These are phyloP conservation scores for Hypoxylon sp. DNA, from an alignment of 2,329 filamentous ascomycete genomes.

Conservation along the genomic window DNA sequence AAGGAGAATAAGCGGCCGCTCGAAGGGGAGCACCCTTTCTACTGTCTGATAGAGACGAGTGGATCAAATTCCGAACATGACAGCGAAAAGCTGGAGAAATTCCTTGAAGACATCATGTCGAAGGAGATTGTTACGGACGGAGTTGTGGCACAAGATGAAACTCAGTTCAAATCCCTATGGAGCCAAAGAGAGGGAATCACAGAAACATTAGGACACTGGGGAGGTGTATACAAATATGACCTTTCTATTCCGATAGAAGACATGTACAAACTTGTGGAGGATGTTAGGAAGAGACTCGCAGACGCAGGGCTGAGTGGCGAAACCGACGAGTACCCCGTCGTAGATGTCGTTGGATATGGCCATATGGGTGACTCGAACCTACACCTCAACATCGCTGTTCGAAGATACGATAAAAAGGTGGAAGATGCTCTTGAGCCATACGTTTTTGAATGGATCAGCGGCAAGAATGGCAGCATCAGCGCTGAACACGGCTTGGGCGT, in stretches of 20 bases:
- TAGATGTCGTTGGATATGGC: constrained; percentile 94
- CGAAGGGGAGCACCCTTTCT: constrained; percentile 89
- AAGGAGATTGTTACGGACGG: constrained; percentile 90
- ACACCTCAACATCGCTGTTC: constrained; percentile 89
- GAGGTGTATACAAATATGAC: constrained; percentile 98
- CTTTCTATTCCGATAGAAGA: constrained; percentile 91
- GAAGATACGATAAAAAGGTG: constrained; percentile 87
- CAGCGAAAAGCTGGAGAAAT: constrained; percentile 88
- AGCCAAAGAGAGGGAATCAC: constrained; percentile 93
- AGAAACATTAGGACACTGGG: constrained; percentile 89
- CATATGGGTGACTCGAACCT: constrained; percentile 99
- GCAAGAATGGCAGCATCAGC: constrained; percentile 92
- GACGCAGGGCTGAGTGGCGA: constrained; percentile 84
- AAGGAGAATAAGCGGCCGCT: constrained; percentile 85
- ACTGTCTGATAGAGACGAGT: constrained; percentile 96
- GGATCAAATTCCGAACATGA: constrained; percentile 96
- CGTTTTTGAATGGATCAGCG: constrained; percentile 96
- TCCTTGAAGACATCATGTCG: constrained; percentile 92
- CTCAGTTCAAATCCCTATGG: constrained; percentile 89
- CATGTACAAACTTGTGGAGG: constrained; percentile 91
- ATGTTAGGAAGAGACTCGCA: constrained; percentile 80
- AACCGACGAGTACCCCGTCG: constrained; percentile 81
- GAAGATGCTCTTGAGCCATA: constrained; percentile 92
- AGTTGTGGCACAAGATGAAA: constrained; percentile 92
- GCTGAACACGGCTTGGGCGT: constrained; percentile 95